A percentile compares a stretch with the other conserved stretches of the same genome.
phyloP scores from a whole-genome alignment of 2,329 filamentous ascomycete genomes.

The Colletotrichum liriopes region DNA sequence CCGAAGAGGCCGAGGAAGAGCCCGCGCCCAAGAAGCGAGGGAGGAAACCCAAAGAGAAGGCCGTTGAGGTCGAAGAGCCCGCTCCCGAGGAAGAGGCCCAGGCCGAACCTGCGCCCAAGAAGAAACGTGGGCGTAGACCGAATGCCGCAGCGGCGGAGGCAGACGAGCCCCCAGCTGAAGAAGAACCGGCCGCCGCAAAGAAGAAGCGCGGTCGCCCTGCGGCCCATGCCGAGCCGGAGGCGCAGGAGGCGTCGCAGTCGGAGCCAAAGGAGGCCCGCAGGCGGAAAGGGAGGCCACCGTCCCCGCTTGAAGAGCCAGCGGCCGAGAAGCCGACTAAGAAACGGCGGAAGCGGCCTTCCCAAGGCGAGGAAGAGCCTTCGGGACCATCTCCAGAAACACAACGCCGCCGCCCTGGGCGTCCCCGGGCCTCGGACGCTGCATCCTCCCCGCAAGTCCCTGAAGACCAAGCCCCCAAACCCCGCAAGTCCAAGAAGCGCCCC shows the following conservation, averaged over 20 bases:
- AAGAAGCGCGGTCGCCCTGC: constrained; percentile 26
- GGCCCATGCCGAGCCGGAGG: constrained; percentile 35
- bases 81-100: constrained; percentile 30
- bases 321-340: constrained; percentile 28
- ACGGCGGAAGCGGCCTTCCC: constrained; percentile 13
- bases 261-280: constrained; percentile 4
- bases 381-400: constrained; percentile 34
- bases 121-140: constrained; percentile 46
- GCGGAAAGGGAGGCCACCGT: constrained; percentile 13
- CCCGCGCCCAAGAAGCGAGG: constrained; percentile 24
- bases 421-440: constrained; percentile 31
- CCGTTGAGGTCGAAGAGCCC: constrained; percentile 7
- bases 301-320: not conserved
- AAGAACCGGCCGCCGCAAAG: constrained; percentile 2
- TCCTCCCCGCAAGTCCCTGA: constrained; percentile 38
- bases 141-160: constrained; percentile 33
- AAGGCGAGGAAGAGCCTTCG: constrained; percentile 20
- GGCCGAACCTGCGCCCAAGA: constrained; percentile 24
- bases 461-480: constrained; percentile 35
- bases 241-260: constrained; percentile 3
- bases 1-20: constrained; percentile 34
- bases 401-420: constrained; percentile 42
- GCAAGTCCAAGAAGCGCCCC: constrained; percentile 35
- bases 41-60: constrained; percentile 19
- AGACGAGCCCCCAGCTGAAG: constrained; percentile 36